Evolutionary conservation across 2,329 filamentous ascomycete genomes (phyloP), one percentile per base, ranked within the genome.

Genomic region (Fusarium tuaranense): DNA sequence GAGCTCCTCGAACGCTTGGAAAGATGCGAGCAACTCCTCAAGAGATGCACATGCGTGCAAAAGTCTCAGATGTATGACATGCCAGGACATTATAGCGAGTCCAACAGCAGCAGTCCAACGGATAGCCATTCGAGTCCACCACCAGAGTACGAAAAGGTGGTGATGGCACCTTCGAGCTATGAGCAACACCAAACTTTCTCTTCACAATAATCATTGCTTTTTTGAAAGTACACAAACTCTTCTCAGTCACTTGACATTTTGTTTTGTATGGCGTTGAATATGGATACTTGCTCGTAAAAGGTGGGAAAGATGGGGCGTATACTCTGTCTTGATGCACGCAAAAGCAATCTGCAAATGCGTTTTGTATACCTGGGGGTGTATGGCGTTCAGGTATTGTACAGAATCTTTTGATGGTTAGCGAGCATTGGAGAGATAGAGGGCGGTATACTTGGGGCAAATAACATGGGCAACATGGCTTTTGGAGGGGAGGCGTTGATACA

Each of bases 11-110:
- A 66, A 13, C 39, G 73, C 9, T 8, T 75, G 25, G 73, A 75
- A 30, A 61, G 73, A 0, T 75, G 73, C 12, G 73, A 75, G 2
- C 67, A 75, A 14, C 67, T 75, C 0, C 18, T 75, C 16, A 75
- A 75, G 62, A 73, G 51, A 27, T 75, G 70, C 20, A 69, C 39
- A 4, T 75, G 73, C 38, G 73, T 76, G 4, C 73, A 75, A n/a
- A 75, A 73, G 14, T 68, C 69, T 12, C 20, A 71, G 55, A 39
- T 72, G 61, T 72, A 67, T 30, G 55, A 66, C n/a, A 6, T 67
- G 2, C 53, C 55, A 25, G 66, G 38, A 9, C 27, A 58, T 46
- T 60, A 57, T 8, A 73, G 70, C 27, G 71, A 73, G 39, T 58
- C 73, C 38, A 70, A 70, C 22, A 70, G 72, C 22, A 74, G 72